Base-by-base conservation (phyloP, 2,329 filamentous ascomycete genomes). In the Trichophyton mentagrophytes region DNA sequence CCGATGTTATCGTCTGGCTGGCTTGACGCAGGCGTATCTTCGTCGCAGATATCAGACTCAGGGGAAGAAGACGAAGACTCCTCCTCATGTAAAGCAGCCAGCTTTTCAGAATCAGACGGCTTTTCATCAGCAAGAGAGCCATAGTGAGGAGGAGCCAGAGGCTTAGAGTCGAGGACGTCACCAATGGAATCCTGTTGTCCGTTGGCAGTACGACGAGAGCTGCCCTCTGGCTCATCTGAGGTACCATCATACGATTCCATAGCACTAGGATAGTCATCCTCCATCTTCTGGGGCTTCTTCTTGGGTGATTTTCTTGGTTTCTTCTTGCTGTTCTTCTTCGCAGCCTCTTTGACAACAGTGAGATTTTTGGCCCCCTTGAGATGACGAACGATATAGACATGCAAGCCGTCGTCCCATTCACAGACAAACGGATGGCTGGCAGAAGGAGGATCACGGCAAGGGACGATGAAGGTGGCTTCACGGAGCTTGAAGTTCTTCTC, bases 391-490 rank as follows among this genome's bases (percentile, higher is more conserved):
- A 65, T 27, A 61, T 55, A 64, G 33, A 61, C 53, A 5, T 22
- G 5, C 33, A 57, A 36, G 6, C 51, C 58, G 3, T 40, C 25
- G 25, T 61, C 55, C 59, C 61, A 62, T 15, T 61, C 56, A 11
- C 59, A 53, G 5, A n/a, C 20, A 36, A 59, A 64, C 6, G 13
- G 20, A 47, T 60, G 20, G 4, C 51, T 3, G 3, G 25, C 20
- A 11, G 30, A 25, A 9, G 9, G 17, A 1, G 64, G 62, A 17
- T 57, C 42, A 53, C 57, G 47, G 25, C 44, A 63, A 13, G 64
- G 61, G 22, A 61, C 58, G 7, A 65, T 57, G 46, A 65, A 65
- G 2, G 57, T 59, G n/a, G 61, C 55, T 38, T 33, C 49, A 22
- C 36, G 55, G 11, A 64, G 53, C 33, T 36, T 36, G 33, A 42